A percentile compares a stretch with the other conserved stretches of the same genome.
Conservation (phyloP, 2,329 filamentous ascomycete genomes). For the Epichloe gansuensis region DNA sequence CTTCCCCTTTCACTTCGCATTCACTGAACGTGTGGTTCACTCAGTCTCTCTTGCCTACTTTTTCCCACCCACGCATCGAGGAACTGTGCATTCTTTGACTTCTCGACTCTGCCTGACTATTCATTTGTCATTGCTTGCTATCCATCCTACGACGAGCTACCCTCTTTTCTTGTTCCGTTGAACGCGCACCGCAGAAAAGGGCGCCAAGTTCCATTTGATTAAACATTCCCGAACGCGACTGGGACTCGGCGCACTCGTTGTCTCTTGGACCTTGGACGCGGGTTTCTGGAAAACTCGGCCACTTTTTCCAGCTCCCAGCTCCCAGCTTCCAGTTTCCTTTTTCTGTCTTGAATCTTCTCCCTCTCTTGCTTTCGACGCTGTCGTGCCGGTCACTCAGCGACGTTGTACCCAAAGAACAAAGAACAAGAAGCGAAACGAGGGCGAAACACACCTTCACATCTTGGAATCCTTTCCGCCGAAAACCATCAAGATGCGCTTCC, state of each 20-base stretch:
- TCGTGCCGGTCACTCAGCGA: constrained; percentile 11
- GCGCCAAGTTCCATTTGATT: background rate
- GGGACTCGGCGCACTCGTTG: background rate
- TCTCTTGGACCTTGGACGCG: background rate
- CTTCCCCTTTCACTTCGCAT: background rate
- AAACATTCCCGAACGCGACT: background rate
- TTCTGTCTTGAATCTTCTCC: background rate
- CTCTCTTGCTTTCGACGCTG: background rate
- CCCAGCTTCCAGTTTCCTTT: background rate
- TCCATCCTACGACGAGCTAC: background rate
- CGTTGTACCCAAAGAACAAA: background rate
- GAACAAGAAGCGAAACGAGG: background rate
- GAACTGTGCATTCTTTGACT: background rate
- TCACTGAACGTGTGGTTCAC: background rate
- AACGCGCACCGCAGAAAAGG: background rate
- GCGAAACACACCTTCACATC: background rate
- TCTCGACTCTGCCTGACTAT: background rate
- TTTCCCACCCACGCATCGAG: background rate
- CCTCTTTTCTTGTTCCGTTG: background rate
- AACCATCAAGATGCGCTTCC: constrained; percentile 11
- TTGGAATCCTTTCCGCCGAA: background rate
- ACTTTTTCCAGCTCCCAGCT: too few species aligned
- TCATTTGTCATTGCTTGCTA: too few species aligned
- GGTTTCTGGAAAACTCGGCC: background rate
- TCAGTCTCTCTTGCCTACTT: background rate